Evolutionary conservation across 73 alveolate species (phyloP), one percentile per base, ranked within the genome.

Genomic region (Stentor roeselii): DNA sequence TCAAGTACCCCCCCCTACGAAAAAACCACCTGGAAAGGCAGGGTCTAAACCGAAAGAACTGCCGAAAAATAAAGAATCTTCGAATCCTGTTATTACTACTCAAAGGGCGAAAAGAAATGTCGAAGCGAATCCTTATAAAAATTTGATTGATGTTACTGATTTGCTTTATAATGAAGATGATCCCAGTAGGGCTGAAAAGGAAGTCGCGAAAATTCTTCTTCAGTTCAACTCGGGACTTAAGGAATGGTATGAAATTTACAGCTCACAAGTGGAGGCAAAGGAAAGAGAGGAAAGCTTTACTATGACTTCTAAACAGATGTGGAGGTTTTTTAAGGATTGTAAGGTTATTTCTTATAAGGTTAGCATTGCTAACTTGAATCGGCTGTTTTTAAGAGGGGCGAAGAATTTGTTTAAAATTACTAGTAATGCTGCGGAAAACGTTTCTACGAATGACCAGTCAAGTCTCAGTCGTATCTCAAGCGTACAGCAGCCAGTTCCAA

Each of bases 111-210:
- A 93, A 83, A 93, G 93, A 75, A 97, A 93, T 38, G 95, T 93
- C 14, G 98, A 96, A 89, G 85, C 88, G 76, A 97, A 97, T 86
- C 99, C 98, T 74, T 96, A 89, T 92, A 93, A 94, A 85, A 89
- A 94, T 15, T 80, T 97, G 74, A 92, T 97, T 14, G 99, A 97
- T 84, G 88, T 97, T 85, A 83, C 94, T 2, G 99, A 97, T 87
- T 78, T 97, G 77, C 88, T 89, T 60, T 98, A 96, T 61, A 87
- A 95, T 36, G 96, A 95, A 82, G 92, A 84, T 3, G 96, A 95
- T 50, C 91, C 94, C 30, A 84, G 84, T 34, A 93, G 84, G 77
- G 91, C 94, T 35, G 93, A 91, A 82, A 90, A 90, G 78, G 97
- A 96, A 86, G 98, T 97, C 31, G 87, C 93, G 76, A 96, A 96